These are phyloP conservation scores for Vitis hybrid DNA, from an alignment of 177 flowering plant genomes.

Conservation along the genomic window DNA sequence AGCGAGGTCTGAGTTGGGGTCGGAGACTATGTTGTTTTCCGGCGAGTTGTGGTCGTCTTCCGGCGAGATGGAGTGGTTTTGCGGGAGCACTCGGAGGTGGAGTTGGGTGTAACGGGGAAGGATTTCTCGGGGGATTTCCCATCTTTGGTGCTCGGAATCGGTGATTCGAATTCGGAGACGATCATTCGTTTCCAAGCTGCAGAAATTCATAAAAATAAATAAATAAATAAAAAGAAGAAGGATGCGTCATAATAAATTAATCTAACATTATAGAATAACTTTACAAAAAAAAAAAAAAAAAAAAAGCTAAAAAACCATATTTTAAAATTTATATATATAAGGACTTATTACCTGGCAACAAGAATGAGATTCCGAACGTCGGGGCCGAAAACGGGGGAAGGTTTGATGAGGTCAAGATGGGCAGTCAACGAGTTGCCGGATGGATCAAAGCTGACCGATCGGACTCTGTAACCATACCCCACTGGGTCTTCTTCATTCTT, in stretches of 20 bases:
- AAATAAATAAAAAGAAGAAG: not conserved
- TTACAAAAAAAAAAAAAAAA: no score
- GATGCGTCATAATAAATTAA: no score
- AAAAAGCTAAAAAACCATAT: no score
- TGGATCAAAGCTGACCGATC: constrained; percentile 11
- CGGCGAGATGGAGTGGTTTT: not conserved
- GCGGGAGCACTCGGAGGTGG: constrained; percentile 10
- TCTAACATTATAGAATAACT: not conserved
- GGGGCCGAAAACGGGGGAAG: constrained; percentile 38
- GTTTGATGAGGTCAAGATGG: constrained; percentile 30
- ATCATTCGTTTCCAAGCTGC: constrained; percentile 61
- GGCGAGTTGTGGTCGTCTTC: not conserved
- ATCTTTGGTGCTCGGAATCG: constrained; percentile 54
- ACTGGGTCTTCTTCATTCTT: not conserved
- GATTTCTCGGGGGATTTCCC: constrained; percentile 67
- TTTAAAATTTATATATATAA: no score
- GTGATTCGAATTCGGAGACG: constrained; percentile 59
- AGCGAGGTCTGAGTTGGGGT: constrained; percentile 49
- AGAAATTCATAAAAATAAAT: not conserved
- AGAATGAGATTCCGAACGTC: constrained; percentile 38
- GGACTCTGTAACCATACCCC: constrained; percentile 42
- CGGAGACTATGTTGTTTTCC: constrained; percentile 19
- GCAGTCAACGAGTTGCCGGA: constrained; percentile 25
- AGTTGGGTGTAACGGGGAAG: constrained; percentile 32
- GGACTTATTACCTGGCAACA: constrained; percentile 24